Percentiles rank a stretch among this genome's conserved stretches.
Conservation (phyloP, 208 protist species). For the Trypanosoma grayi region DNA sequence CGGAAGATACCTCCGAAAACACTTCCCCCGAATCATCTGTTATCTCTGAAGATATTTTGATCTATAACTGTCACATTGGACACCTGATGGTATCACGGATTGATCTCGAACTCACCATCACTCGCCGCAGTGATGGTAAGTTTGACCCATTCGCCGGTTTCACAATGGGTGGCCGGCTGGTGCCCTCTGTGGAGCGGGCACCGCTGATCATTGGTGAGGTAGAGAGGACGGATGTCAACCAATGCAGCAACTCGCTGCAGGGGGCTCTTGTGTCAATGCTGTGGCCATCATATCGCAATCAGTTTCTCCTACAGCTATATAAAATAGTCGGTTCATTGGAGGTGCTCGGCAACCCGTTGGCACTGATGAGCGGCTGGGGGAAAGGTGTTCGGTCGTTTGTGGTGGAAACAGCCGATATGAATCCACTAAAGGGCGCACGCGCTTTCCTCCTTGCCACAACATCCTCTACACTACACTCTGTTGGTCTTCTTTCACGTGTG, state of each 20-base stretch:
- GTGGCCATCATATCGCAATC: constrained; percentile 54
- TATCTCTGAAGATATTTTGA: background rate
- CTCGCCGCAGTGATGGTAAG: constrained; percentile 33
- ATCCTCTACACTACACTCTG: constrained; percentile 71
- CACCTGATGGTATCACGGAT: constrained; percentile 41
- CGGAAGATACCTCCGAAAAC: too few species aligned
- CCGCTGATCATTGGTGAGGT: constrained; percentile 33
- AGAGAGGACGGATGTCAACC: constrained; percentile 31
- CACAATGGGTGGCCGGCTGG: constrained; percentile 23
- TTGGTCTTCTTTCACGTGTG: constrained; percentile 52
- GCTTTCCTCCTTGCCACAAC: constrained; percentile 49
- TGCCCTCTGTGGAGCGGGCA: constrained; percentile 52
- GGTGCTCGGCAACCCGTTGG: constrained; percentile 67
- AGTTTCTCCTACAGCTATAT: constrained; percentile 67
- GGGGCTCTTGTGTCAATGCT: constrained; percentile 29
- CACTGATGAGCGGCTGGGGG: constrained; percentile 48
- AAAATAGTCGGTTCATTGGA: constrained; percentile 78
- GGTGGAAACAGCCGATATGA: constrained; percentile 22
- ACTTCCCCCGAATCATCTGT: background rate
- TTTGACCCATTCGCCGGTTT: constrained; percentile 56
- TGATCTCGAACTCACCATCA: constrained; percentile 42
- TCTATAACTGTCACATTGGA: constrained; percentile 44
- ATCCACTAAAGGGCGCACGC: constrained; percentile 42
- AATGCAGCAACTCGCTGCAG: constrained; percentile 29
- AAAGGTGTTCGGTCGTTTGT: constrained; percentile 61